Percentiles rank a stretch among this genome's conserved stretches.
phyloP scores from a whole-genome alignment of 2,329 filamentous ascomycete genomes.

The Aplosporella prunicola region DNA sequence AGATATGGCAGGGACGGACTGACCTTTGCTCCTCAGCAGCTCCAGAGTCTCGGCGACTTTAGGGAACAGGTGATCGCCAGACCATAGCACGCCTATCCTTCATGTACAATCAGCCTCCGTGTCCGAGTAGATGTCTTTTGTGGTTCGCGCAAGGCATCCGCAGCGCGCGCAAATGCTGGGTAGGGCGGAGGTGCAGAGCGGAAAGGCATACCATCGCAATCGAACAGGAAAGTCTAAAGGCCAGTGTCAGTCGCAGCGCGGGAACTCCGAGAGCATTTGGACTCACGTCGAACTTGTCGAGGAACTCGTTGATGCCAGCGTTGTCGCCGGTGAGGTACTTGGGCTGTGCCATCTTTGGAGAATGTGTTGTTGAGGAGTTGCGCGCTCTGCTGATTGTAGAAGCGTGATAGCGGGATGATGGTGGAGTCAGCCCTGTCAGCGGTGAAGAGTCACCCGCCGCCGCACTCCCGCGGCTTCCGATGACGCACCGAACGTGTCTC shows the following conservation, averaged over 20 bases:
- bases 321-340: slow-evolving; percentile 70
- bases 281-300: slow-evolving; percentile 86
- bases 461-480: too few species aligned
- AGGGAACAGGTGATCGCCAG: slow-evolving; percentile 80
- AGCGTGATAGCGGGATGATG: too few species aligned
- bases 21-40: slow-evolving; percentile 72
- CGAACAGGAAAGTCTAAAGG: slow-evolving; percentile 75
- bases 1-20: slow-evolving; percentile 13
- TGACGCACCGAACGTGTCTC: too few species aligned
- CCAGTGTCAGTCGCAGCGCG: slow-evolving; percentile 14
- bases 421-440: too few species aligned
- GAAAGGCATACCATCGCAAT: slow-evolving; percentile 73
- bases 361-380: neutral
- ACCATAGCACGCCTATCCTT: slow-evolving; percentile 83
- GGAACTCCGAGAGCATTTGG: slow-evolving; percentile 10
- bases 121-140: neutral
- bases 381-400: too few species aligned
- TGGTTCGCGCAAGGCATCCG: too few species aligned
- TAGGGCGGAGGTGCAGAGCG: neutral
- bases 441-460: too few species aligned
- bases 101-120: slow-evolving; percentile 29
- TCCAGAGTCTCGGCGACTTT: slow-evolving; percentile 78
- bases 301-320: slow-evolving; percentile 67
- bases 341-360: slow-evolving; percentile 25
- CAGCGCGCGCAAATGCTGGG: too few species aligned